phyloP scores from a whole-genome alignment of 1,284 basidiomycete genomes.

The Trichosporon inkin region DNA sequence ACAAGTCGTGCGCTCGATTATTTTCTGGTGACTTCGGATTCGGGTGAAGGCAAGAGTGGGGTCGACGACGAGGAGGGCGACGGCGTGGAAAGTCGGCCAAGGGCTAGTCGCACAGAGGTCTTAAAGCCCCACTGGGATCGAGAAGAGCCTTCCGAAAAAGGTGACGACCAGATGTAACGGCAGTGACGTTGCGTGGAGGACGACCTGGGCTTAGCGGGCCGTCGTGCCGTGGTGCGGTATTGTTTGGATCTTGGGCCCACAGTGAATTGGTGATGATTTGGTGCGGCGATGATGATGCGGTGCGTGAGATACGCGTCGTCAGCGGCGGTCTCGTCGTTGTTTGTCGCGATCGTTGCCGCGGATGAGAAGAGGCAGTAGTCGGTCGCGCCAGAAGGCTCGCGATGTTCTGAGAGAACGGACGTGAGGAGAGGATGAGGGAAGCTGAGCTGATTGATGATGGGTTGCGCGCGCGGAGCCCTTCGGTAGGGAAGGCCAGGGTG shows the following conservation, averaged over 20 bases:
- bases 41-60: background rate
- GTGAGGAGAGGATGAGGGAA: too few species aligned
- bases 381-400: too few species aligned
- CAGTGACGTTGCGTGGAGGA: background rate
- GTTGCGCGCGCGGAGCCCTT: too few species aligned
- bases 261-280: too few species aligned
- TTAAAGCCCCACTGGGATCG: background rate
- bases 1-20: background rate
- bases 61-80: background rate
- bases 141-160: background rate
- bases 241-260: background rate
- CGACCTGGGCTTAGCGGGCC: constrained; percentile 3
- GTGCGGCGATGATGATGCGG: background rate
- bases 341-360: too few species aligned
- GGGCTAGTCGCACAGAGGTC: background rate
- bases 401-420: too few species aligned
- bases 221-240: background rate
- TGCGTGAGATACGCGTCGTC: background rate
- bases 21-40: background rate
- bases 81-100: background rate
- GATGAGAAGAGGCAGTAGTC: too few species aligned
- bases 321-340: background rate
- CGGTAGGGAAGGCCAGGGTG: background rate
- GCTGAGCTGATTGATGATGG: too few species aligned
- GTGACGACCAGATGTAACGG: constrained; percentile 4